Base-by-base conservation (phyloP, 208 protist genomes). In the Porcisia hertigi region DNA sequence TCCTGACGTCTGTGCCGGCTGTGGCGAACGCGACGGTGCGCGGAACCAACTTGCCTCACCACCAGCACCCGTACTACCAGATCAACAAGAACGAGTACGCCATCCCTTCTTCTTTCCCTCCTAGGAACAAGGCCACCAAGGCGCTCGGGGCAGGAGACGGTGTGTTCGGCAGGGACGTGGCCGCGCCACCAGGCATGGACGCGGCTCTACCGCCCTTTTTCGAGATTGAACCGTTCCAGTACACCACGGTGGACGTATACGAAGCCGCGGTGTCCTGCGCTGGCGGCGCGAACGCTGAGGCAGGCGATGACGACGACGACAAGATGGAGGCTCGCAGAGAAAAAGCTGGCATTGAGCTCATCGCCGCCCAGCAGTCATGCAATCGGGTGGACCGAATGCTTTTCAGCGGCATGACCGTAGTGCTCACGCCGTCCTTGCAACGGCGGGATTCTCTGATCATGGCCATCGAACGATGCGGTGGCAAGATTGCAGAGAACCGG, bases 51-150 rank as follows among this genome's bases (percentile, higher is more conserved):
- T 84, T 97, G 63, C 93, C 90, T 12, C 93, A 97, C 76, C 87
- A 97, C 71, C 88, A 94, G 63, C 93, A 97, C 79, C 91, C 93
- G 18, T 97, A 85, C 78, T 97, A 91, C 75, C 82, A 88, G 59
- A 87, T 97, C 79, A 96, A 96, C 85, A 82, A 86, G 71, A 71
- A 80, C 62, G 93, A 96, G 63, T 97, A 95, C 75, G 66, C 76
- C 57, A 93, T 96, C 60, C 85, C 90, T 18, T 91, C 93, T 12
- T 93, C 89, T 30, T 92, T 91, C 66, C 83, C 88, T 1, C 25
- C 80, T 39, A 73, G 63, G 71, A 69, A 12, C n/a, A 80, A 76
- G 60, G 71, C 0, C 1, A 55, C 70, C 74, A 75, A 80, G 76
- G 69, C 58, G 23, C 2, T 8, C 20, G 67, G 59, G 73, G 64